A percentile compares a stretch with the other conserved stretches of the same genome.
phyloP scores from a whole-genome alignment of 2,329 filamentous ascomycete genomes.

The Fusarium neocosmosporiellum region DNA sequence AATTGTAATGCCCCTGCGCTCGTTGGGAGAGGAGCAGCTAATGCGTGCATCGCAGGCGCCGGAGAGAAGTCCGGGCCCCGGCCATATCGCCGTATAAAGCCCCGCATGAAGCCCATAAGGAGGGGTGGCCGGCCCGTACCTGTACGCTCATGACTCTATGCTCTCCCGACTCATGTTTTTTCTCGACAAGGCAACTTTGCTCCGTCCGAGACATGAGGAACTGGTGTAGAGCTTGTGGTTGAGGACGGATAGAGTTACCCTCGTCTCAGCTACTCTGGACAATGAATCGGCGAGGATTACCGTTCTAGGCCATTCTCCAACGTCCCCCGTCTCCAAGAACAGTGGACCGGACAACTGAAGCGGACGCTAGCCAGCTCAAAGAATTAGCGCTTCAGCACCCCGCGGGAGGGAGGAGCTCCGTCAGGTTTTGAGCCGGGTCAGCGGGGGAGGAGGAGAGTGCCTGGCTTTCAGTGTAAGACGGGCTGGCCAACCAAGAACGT shows the following conservation, averaged over 20 bases:
- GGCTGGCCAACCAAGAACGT: not conserved
- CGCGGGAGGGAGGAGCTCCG: slow-evolving; percentile 20
- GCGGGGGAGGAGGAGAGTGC: slow-evolving; percentile 23
- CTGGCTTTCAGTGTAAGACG: not conserved
- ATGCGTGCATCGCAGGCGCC: not conserved
- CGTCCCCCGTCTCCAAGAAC: slow-evolving; percentile 17
- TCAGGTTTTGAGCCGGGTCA: slow-evolving; percentile 4
- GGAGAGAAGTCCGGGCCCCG: slow-evolving; percentile 32
- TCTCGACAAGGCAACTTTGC: not conserved
- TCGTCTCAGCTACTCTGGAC: not conserved
- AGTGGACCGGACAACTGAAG: slow-evolving; percentile 1
- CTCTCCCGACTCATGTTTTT: not conserved
- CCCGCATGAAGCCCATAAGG: slow-evolving; percentile 11
- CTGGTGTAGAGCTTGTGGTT: not conserved
- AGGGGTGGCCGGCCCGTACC: slow-evolving; percentile 10
- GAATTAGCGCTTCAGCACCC: slow-evolving; percentile 22
- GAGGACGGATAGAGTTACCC: not conserved
- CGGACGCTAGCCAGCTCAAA: slow-evolving; percentile 3
- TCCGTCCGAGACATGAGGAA: not conserved
- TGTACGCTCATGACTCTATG: not conserved
- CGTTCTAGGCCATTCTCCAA: slow-evolving; percentile 28
- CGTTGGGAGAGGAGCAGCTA: slow-evolving; percentile 1
- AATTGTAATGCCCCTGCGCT: slow-evolving; percentile 3
- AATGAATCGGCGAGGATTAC: slow-evolving; percentile 20
- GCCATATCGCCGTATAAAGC: slow-evolving; percentile 3